A percentile compares a stretch with the other conserved stretches of the same genome.
Evolutionary conservation across 2,329 filamentous ascomycete species (phyloP).

Genomic region (Hysterium pulicare): DNA sequence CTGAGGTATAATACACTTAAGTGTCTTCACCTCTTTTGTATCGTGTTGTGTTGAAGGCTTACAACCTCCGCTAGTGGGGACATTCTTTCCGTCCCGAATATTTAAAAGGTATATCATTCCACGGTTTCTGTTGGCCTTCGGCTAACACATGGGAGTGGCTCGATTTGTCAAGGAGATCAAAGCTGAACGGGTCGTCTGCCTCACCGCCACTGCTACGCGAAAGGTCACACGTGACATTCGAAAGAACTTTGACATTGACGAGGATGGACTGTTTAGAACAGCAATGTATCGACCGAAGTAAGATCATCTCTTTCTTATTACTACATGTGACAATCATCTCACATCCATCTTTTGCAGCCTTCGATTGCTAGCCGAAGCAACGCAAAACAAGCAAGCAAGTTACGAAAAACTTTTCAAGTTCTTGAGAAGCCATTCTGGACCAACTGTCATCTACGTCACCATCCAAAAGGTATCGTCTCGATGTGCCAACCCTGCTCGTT

Average conservation of each 20-base stretch:
- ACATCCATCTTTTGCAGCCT: conserved; percentile 26
- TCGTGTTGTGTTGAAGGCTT: background rate
- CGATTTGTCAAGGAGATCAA: conserved; percentile 55
- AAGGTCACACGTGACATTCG: conserved; percentile 56
- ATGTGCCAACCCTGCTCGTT: background rate
- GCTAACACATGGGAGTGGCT: conserved; percentile 37
- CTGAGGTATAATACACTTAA: conserved; percentile 34
- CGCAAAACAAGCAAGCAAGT: conserved; percentile 44
- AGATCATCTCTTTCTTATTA: background rate
- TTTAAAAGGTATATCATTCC: conserved; percentile 33
- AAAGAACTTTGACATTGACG: conserved; percentile 49
- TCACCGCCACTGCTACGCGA: conserved; percentile 59
- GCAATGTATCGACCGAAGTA: conserved; percentile 58
- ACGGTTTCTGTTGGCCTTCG: background rate
- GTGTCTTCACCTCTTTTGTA: background rate
- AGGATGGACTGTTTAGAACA: conserved; percentile 54
- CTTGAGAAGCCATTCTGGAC: conserved; percentile 49
- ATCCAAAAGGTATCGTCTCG: conserved; percentile 43
- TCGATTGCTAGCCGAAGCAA: conserved; percentile 50
- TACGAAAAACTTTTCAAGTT: conserved; percentile 48
- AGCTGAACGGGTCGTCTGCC: conserved; percentile 57
- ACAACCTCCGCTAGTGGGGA: conserved; percentile 35
- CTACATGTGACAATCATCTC: conserved; percentile 18
- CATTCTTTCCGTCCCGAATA: conserved; percentile 52
- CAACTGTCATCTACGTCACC: conserved; percentile 61